These are phyloP conservation scores for Hanseniaspora osmophila DNA, from an alignment of 805 yeast species.

Conservation along the genomic window DNA sequence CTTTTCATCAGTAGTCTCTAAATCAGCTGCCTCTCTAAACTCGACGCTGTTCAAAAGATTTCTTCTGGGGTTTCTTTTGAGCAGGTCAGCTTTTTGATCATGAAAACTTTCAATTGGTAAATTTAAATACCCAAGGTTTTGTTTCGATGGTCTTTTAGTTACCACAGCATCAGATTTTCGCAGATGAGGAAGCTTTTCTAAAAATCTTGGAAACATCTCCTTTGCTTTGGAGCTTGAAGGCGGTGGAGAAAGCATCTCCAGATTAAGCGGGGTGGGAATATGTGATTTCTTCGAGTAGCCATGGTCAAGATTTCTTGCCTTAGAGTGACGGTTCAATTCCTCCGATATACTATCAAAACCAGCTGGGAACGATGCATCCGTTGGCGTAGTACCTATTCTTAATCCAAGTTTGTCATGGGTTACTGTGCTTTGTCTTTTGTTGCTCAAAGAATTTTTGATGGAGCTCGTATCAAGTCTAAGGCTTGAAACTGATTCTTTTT, in stretches of 20 bases:
- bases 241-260: slow-evolving; percentile 13
- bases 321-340: background rate
- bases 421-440: background rate
- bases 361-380: background rate
- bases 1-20: slow-evolving; percentile 7
- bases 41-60: background rate
- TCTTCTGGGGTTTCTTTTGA: background rate
- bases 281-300: slow-evolving; percentile 9
- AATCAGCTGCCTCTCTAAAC: background rate
- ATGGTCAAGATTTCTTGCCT: slow-evolving; percentile 5
- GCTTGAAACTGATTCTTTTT: no score
- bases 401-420: background rate
- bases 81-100: background rate
- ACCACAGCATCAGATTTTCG: no score
- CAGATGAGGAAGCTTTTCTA: no score
- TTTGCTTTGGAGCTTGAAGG: slow-evolving; percentile 11
- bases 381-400: background rate
- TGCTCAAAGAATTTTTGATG: background rate
- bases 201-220: background rate
- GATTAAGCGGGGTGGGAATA: slow-evolving; percentile 14
- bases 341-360: background rate
- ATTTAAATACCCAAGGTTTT: background rate
- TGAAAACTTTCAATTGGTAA: background rate
- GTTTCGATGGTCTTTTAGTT: background rate
- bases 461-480: no score